Conservation (phyloP, 2,329 filamentous ascomycete species). For the Chalaropsis ovoidea region DNA sequence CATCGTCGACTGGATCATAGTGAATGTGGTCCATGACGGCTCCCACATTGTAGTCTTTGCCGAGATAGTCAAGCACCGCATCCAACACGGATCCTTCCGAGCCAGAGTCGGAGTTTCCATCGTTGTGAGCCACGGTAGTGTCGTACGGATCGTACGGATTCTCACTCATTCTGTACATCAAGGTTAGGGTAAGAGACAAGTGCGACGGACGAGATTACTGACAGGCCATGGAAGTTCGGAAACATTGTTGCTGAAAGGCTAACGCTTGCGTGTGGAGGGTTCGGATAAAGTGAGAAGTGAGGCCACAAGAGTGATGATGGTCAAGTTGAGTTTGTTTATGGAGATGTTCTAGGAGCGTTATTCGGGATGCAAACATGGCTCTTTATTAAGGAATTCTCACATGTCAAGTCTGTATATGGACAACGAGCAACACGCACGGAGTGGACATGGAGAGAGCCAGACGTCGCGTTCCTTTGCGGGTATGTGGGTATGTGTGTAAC, state of each 20-base stretch:
- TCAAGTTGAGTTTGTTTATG: background rate
- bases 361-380: background rate
- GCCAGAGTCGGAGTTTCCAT: background rate
- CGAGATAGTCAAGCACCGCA: background rate
- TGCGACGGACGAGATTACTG: background rate
- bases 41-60: conserved; percentile 13
- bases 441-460: background rate
- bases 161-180: background rate
- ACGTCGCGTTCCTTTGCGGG: no score
- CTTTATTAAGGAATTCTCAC: background rate
- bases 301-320: background rate
- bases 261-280: background rate
- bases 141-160: background rate
- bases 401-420: background rate
- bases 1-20: conserved; percentile 22
- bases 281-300: background rate
- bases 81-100: background rate
- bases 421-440: no score
- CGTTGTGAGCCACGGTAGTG: background rate
- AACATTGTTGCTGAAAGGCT: background rate
- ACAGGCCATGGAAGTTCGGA: background rate
- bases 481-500: background rate
- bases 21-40: conserved; percentile 14
- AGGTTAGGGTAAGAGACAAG: background rate
- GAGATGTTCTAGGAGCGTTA: background rate